Evolutionary conservation across 768 basidiomycete genomes (phyloP), one percentile per base, ranked within the genome.

Genomic region (Pulveroboletus sp.): DNA sequence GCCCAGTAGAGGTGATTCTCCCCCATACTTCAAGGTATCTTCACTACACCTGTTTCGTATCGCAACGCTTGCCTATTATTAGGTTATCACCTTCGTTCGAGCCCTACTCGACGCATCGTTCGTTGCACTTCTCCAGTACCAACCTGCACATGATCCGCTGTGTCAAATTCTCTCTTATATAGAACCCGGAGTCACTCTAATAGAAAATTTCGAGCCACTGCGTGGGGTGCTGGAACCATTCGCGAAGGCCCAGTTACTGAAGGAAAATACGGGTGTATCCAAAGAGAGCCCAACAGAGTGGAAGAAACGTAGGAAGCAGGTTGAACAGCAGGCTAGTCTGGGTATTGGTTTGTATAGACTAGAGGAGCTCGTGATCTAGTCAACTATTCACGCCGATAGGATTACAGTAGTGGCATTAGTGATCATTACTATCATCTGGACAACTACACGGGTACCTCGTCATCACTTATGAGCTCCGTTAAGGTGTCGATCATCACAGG

Each of bases 81-180:
- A 88, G 85, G 68, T 82, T 46, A 64, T 84, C 21, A 55, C 64
- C 0, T 85, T 90, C 70, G 61, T 85, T 8, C 83, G 86, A 67
- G 70, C 73, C 6, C 63, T 89, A 47, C 73, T 92, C 26, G 89
- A 92, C 64, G 76, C 87, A 0, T 83, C 79, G 11, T 88, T 87
- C 62, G 73, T 90, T 40, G 68, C 75, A 1, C 72, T 92, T 18
- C 71, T 91, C 11, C 81, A 85, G 52, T 74, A 89, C 59, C 65
- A 76, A 12, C 81, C 82, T 0, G 74, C 84, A 5, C 80, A 87
- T 57, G 57, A 60, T 21, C 56, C 81, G 24, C 70, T 92, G 18
- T 73, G 69, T 26, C 66, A 62, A 8, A 67, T 88, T 30, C 70
- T 77, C 33, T 65, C 73, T 1, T 73, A 76, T 27, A 68, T 89